Evolutionary conservation across 176 grass and related monocot genomes (phyloP).

Genomic region (Cocos nucifera): DNA sequence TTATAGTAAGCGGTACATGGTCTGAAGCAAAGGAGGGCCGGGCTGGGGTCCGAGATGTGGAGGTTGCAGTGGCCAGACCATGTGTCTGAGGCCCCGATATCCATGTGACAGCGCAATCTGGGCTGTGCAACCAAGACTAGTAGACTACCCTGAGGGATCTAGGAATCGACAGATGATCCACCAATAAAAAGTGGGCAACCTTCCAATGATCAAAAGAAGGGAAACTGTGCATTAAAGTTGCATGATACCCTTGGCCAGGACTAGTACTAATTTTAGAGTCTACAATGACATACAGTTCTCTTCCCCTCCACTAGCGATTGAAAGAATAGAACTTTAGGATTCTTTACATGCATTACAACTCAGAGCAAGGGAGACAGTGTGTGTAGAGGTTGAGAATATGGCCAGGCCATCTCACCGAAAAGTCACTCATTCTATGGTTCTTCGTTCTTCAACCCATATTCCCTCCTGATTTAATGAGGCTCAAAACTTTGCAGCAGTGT

Average conservation of each 20-base stretch:
- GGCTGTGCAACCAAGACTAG: not conserved
- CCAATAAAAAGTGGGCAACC: not conserved
- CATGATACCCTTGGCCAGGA: not conserved
- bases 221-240: too few relatives aligned
- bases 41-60: too few relatives aligned
- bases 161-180: not conserved
- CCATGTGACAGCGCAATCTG: not conserved
- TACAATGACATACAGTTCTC: too few relatives aligned
- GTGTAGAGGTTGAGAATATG: not conserved
- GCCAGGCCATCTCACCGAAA: not conserved
- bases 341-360: not conserved
- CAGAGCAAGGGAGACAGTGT: not conserved
- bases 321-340: constrained; percentile 1
- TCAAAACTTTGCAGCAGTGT: too few relatives aligned
- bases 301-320: too few relatives aligned
- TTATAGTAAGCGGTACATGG: too few relatives aligned
- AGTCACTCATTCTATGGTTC: not conserved
- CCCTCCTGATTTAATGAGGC: too few relatives aligned
- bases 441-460: not conserved
- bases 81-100: not conserved
- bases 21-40: too few relatives aligned
- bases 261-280: not conserved
- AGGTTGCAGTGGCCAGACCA: not conserved
- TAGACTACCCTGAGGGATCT: constrained; percentile 5
- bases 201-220: not conserved